Conservation (phyloP, 495 filamentous ascomycete genomes). For the Hypoxylon lenormandii region DNA sequence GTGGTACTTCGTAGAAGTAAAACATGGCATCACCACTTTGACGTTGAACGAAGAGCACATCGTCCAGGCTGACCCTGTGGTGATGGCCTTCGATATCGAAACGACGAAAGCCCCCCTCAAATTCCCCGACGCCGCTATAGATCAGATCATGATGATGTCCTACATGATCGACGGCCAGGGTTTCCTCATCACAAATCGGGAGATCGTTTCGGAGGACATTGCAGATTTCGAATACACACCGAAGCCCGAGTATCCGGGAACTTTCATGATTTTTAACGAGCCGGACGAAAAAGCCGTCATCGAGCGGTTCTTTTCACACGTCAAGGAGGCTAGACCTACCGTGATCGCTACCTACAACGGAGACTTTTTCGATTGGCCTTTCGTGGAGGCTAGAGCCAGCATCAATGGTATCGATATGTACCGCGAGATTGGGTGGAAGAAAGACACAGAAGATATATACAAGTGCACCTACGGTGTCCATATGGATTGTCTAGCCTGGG, state of each 20-base stretch:
- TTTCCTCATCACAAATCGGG: conserved; percentile 96
- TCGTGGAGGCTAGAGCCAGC: conserved; percentile 91
- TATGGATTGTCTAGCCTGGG: conserved; percentile 99
- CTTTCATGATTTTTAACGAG: conserved; percentile 98
- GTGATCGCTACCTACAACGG: conserved; percentile 99
- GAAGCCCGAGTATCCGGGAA: conserved; percentile 92
- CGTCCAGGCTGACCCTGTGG: conserved; percentile 88
- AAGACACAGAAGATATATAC: conserved; percentile 94
- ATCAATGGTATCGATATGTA: conserved; percentile 99
- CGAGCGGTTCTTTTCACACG: conserved; percentile 92
- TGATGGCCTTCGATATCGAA: conserved; percentile 98
- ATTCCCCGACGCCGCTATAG: conserved; percentile 94
- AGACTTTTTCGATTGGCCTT: conserved; percentile 99
- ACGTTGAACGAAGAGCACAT: conserved; percentile 88
- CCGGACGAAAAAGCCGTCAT: conserved; percentile 88
- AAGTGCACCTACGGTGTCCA: conserved; percentile 94
- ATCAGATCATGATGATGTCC: conserved; percentile 99
- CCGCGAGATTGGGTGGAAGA: conserved; percentile 94
- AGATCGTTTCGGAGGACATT: conserved; percentile 98
- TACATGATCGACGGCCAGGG: conserved; percentile 99
- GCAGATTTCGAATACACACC: conserved; percentile 98
- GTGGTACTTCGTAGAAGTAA: conserved; percentile 96
- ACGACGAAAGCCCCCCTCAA: conserved; percentile 96
- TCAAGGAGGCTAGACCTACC: conserved; percentile 93
- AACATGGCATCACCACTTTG: conserved; percentile 85